phyloP scores from a whole-genome alignment of 352 stramenopile species.

The Globisporangium viniferum region DNA sequence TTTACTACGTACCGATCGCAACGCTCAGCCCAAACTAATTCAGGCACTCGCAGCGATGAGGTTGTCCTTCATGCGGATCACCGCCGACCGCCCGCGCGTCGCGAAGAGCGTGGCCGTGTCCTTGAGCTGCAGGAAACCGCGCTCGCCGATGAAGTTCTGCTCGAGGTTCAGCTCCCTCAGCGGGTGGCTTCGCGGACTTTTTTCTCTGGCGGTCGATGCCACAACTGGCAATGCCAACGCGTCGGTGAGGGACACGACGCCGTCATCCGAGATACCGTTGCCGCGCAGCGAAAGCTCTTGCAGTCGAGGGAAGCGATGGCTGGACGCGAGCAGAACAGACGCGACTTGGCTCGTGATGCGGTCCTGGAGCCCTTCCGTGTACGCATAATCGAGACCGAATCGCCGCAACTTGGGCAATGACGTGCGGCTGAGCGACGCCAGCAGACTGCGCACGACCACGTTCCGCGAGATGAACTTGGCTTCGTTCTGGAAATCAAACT shows the following conservation, averaged over 20 bases:
- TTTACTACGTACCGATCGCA: neutral
- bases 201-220: constrained; percentile 9
- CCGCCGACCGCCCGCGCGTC: constrained; percentile 16
- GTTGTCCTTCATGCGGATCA: constrained; percentile 37
- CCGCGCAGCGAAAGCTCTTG: constrained; percentile 36
- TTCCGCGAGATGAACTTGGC: constrained; percentile 32
- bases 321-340: constrained; percentile 23
- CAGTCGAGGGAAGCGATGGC: constrained; percentile 29
- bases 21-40: neutral
- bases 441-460: constrained; percentile 32
- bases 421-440: constrained; percentile 25
- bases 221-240: constrained; percentile 13
- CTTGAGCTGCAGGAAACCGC: constrained; percentile 38
- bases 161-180: constrained; percentile 30
- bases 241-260: constrained; percentile 33
- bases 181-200: neutral
- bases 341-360: constrained; percentile 43
- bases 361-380: constrained; percentile 47
- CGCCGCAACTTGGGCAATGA: constrained; percentile 26
- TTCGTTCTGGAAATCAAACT: constrained; percentile 50
- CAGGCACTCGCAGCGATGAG: constrained; percentile 16
- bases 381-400: constrained; percentile 42
- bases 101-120: constrained; percentile 31
- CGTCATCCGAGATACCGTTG: constrained; percentile 60
- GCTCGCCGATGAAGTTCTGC: constrained; percentile 61